A percentile compares a stretch with the other conserved stretches of the same genome.
phyloP scores from a whole-genome alignment of 805 yeast genomes.

The Candida nonsorbophila region DNA sequence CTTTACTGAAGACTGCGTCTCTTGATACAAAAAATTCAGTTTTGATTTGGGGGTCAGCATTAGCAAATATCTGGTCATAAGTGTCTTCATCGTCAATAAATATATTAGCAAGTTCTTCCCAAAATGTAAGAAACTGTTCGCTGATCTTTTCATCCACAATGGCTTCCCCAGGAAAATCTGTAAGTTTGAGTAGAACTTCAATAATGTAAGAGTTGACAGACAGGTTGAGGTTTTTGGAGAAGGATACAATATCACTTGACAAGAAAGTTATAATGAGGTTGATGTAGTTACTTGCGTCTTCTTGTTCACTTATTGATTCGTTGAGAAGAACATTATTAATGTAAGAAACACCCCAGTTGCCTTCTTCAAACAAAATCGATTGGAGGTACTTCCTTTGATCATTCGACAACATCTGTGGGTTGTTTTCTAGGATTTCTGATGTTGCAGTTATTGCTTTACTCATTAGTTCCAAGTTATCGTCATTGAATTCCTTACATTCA shows the following conservation, averaged over 20 bases:
- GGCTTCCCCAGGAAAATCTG: conserved; percentile 54
- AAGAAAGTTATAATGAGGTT: conserved; percentile 41
- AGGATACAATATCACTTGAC: conserved; percentile 39
- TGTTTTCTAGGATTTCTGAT: conserved; percentile 43
- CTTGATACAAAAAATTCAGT: conserved; percentile 12
- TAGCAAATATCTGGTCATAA: conserved; percentile 11
- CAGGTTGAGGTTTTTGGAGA: conserved; percentile 35
- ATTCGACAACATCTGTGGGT: conserved; percentile 35
- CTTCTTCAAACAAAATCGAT: conserved; percentile 34
- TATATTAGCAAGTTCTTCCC: conserved; percentile 62
- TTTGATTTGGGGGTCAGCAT: conserved; percentile 7
- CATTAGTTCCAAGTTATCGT: conserved; percentile 10
- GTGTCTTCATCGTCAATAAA: conserved; percentile 45
- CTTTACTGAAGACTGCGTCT: conserved; percentile 39
- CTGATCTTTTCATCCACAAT: conserved; percentile 53
- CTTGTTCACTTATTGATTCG: conserved; percentile 23
- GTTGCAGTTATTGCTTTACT: conserved; percentile 26
- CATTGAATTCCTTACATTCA: conserved; percentile 2
- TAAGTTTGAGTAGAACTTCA: conserved; percentile 45
- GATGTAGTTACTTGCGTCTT: conserved; percentile 37
- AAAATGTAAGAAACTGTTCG: conserved; percentile 53
- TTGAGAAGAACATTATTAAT: conserved; percentile 25
- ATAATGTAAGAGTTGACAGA: conserved; percentile 36
- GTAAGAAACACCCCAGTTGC: conserved; percentile 40
- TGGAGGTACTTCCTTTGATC: conserved; percentile 13